Evolutionary conservation across 2,329 filamentous ascomycete species (phyloP).

Genomic region (Trichothecium roseum): DNA sequence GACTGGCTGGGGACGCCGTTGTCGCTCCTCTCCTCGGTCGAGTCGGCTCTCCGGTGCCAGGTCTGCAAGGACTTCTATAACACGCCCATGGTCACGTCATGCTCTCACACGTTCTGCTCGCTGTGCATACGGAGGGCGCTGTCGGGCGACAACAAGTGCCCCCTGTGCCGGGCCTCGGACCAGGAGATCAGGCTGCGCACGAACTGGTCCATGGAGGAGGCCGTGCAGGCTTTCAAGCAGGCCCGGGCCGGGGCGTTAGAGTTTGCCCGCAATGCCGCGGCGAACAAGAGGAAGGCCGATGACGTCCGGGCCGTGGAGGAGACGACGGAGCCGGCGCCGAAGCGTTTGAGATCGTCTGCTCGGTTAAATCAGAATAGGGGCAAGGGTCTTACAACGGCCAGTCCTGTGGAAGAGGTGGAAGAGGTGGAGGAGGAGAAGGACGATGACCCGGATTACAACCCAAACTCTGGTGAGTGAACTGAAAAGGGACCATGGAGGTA

Average conservation of each 20-base stretch:
- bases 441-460: constrained; percentile 19
- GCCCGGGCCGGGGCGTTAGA: constrained; percentile 53
- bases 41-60: constrained; percentile 82
- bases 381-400: constrained; percentile 23
- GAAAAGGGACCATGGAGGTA: neutral
- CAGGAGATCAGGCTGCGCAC: constrained; percentile 77
- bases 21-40: constrained; percentile 56
- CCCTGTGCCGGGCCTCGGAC: constrained; percentile 66
- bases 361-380: constrained; percentile 32
- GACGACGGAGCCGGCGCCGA: constrained; percentile 22
- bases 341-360: constrained; percentile 42
- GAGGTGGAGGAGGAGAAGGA: constrained; percentile 14
- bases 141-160: constrained; percentile 75
- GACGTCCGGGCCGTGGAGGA: constrained; percentile 18
- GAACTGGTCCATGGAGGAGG: constrained; percentile 78
- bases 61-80: constrained; percentile 97
- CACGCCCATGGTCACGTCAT: constrained; percentile 90
- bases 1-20: constrained; percentile 72
- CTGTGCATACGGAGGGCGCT: constrained; percentile 85
- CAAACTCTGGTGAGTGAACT: constrained; percentile 14
- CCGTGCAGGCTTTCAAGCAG: constrained; percentile 66
- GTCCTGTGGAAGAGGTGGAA: constrained; percentile 9
- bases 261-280: constrained; percentile 40
- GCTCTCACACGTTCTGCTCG: constrained; percentile 93
- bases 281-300: constrained; percentile 40